Conservation (phyloP, 1,284 basidiomycete species). For the Exobasidium rhododendri region DNA sequence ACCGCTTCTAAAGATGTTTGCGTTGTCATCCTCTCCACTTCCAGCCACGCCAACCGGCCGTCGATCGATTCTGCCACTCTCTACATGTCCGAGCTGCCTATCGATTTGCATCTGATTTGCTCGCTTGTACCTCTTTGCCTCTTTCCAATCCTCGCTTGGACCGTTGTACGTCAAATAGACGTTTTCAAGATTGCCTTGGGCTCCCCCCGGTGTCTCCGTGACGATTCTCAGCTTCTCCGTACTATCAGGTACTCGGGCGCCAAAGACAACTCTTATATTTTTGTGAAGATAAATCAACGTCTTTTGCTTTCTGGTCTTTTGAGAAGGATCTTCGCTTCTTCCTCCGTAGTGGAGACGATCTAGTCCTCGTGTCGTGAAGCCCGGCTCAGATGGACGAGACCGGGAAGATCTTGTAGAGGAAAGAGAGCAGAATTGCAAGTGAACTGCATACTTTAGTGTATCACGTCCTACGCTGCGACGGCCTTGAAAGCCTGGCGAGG, state of each 20-base stretch:
- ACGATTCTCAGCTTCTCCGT: constrained; percentile 29
- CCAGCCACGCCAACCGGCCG: no score
- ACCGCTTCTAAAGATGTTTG: background rate
- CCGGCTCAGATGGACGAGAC: background rate
- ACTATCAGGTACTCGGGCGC: constrained; percentile 34
- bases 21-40: background rate
- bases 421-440: constrained; percentile 40
- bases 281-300: constrained; percentile 36
- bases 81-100: background rate
- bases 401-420: constrained; percentile 4
- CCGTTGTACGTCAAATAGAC: constrained; percentile 35
- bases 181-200: constrained; percentile 9
- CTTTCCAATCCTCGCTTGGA: constrained; percentile 33
- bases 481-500: background rate
- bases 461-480: constrained; percentile 16
- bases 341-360: background rate
- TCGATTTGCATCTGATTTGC: background rate
- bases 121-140: background rate
- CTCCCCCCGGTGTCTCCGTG: constrained; percentile 33
- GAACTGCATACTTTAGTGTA: constrained; percentile 43
- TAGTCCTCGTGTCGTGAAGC: background rate
- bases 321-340: background rate
- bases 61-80: background rate
- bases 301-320: background rate
- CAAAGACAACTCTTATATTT: constrained; percentile 42